phyloP scores from a whole-genome alignment of 805 yeast species.

The Suhomyces sp. region DNA sequence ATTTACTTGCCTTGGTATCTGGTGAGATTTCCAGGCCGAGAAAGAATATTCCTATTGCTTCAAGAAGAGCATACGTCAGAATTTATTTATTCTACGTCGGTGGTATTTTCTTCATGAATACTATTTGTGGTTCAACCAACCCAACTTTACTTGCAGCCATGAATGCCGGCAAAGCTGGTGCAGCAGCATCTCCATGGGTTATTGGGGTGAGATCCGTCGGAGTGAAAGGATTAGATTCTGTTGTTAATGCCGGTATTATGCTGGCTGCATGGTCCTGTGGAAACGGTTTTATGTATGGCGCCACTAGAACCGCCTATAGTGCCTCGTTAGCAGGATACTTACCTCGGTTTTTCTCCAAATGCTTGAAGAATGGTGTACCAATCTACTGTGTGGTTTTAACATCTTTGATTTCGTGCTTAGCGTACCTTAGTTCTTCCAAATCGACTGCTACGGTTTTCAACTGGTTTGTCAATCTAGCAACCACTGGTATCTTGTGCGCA shows the following conservation, averaged over 20 bases:
- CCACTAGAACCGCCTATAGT: constrained; percentile 43
- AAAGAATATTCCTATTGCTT: constrained; percentile 33
- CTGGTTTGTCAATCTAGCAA: constrained; percentile 72
- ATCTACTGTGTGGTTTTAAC: constrained; percentile 53
- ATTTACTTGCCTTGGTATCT: constrained; percentile 30
- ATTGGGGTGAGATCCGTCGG: constrained; percentile 36
- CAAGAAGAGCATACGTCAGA: constrained; percentile 33
- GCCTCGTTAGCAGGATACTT: constrained; percentile 86
- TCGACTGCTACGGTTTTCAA: constrained; percentile 61
- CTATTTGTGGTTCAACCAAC: constrained; percentile 34
- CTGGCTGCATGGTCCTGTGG: constrained; percentile 40
- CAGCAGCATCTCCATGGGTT: constrained; percentile 39
- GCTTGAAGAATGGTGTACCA: constrained; percentile 71
- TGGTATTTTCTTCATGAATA: constrained; percentile 38
- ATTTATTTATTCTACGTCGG: constrained; percentile 38
- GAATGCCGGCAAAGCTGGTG: constrained; percentile 34
- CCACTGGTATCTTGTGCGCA: constrained; percentile 65
- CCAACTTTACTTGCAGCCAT: constrained; percentile 26
- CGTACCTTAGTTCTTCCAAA: constrained; percentile 44
- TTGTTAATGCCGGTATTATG: constrained; percentile 35
- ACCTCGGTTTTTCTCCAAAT: constrained; percentile 61
- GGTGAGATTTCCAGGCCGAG: constrained; percentile 48
- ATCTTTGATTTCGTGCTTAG: constrained; percentile 30
- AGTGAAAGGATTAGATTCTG: constrained; percentile 32
- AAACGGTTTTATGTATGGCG: constrained; percentile 35